Evolutionary conservation across 805 yeast genomes (phyloP).

Genomic region (Candida koratica): DNA sequence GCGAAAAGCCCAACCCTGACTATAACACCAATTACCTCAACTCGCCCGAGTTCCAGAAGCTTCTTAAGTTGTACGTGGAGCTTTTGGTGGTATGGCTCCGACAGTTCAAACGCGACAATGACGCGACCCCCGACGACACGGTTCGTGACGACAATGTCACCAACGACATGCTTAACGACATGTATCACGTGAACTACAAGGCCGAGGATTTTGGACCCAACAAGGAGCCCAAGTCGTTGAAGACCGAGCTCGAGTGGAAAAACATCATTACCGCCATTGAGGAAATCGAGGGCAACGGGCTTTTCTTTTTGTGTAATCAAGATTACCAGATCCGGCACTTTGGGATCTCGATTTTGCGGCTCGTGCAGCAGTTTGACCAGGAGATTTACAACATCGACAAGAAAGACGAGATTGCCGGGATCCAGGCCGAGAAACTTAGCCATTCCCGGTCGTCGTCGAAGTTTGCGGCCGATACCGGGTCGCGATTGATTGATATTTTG

Average conservation of each 20-base stretch:
- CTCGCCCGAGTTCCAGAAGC: constrained; percentile 55
- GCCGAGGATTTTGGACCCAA: constrained; percentile 29
- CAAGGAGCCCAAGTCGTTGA: constrained; percentile 14
- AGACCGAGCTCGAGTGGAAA: constrained; percentile 64
- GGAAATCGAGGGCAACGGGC: constrained; percentile 93
- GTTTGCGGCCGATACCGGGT: constrained; percentile 75
- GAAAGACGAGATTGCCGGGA: constrained; percentile 7
- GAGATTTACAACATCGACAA: constrained; percentile 59
- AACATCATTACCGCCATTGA: constrained; percentile 81
- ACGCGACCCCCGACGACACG: constrained; percentile 32
- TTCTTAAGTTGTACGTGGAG: constrained; percentile 72
- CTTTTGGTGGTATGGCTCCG: constrained; percentile 78
- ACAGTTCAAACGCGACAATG: constrained; percentile 46
- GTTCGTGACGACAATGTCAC: too few species aligned
- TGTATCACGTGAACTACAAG: constrained; percentile 43
- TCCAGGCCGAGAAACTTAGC: constrained; percentile 6
- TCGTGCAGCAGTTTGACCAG: constrained; percentile 84
- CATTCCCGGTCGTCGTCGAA: constrained; percentile 63
- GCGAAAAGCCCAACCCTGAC: constrained; percentile 59
- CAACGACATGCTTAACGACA: constrained; percentile 37
- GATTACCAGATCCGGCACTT: constrained; percentile 69
- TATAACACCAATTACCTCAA: constrained; percentile 57
- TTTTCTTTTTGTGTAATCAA: constrained; percentile 86
- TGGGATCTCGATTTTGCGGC: constrained; percentile 69
- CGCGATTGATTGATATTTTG: constrained; percentile 70